A percentile compares a stretch with the other conserved stretches of the same genome.
Conservation (phyloP, 2,329 filamentous ascomycete genomes). For the Ophiostoma himal-ulmi region DNA sequence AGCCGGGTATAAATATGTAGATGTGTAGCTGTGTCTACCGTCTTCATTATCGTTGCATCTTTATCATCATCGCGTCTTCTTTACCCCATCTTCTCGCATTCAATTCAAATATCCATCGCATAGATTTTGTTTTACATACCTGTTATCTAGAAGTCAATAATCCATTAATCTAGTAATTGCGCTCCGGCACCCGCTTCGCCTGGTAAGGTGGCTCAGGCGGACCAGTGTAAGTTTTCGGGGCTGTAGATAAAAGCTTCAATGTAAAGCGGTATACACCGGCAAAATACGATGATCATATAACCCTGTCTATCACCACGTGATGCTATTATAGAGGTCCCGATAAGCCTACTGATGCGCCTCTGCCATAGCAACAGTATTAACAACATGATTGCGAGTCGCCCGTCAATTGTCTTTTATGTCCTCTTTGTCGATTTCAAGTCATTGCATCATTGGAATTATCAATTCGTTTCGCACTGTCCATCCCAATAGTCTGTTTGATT, state of each 20-base stretch:
- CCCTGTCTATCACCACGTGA: neutral
- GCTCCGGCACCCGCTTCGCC: no score
- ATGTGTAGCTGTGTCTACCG: neutral
- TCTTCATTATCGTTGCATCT: neutral
- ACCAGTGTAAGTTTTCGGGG: no score
- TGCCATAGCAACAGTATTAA: no score
- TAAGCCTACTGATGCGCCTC: neutral
- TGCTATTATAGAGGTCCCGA: neutral
- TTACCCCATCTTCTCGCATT: neutral
- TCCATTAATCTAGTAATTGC: neutral
- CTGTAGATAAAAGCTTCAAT: no score
- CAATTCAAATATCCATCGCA: neutral
- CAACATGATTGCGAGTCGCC: neutral
- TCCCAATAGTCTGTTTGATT: neutral
- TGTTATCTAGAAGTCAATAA: neutral
- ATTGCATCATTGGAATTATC: neutral
- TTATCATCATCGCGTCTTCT: neutral
- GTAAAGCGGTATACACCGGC: no score
- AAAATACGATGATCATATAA: no score
- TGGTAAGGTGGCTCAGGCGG: no score
- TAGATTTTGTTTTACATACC: neutral
- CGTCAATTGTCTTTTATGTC: neutral
- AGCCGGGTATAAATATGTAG: conserved; percentile 11
- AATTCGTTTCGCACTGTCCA: neutral
- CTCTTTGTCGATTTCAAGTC: neutral